Evolutionary conservation across 345 rosid genomes (phyloP).

Genomic region (Populus nigra): DNA sequence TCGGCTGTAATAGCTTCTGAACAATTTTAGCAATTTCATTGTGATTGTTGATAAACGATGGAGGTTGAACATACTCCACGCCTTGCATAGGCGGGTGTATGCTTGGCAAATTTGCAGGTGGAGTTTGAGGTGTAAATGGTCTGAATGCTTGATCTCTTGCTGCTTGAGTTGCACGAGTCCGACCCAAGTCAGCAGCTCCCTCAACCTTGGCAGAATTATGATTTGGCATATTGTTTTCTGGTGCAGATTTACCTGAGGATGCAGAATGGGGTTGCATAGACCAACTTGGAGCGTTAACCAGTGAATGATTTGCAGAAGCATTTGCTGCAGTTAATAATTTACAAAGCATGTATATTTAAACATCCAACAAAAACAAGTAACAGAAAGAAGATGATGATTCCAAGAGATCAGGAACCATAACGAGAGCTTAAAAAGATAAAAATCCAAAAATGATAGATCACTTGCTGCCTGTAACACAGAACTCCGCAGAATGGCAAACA

Average conservation of each 20-base stretch:
- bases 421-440: background rate
- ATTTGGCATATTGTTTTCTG: conserved; percentile 50
- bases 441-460: background rate
- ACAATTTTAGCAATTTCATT: conserved; percentile 66
- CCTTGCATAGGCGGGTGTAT: conserved; percentile 61
- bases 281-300: conserved; percentile 61
- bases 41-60: conserved; percentile 45
- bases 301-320: conserved; percentile 49
- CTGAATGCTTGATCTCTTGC: conserved; percentile 56
- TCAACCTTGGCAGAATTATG: conserved; percentile 47
- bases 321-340: conserved; percentile 46
- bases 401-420: background rate
- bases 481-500: too few species aligned
- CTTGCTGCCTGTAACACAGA: background rate
- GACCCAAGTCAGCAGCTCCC: conserved; percentile 39
- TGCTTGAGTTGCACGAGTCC: conserved; percentile 36
- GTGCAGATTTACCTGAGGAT: conserved; percentile 41
- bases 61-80: conserved; percentile 42
- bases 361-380: background rate
- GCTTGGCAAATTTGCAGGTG: conserved; percentile 43
- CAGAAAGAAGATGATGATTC: background rate
- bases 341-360: conserved; percentile 1
- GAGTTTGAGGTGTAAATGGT: conserved; percentile 56
- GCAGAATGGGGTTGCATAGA: conserved; percentile 58
- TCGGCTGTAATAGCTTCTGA: conserved; percentile 63